These are phyloP conservation scores for Graphiopsis chlorocephala DNA, from an alignment of 2,329 filamentous ascomycete genomes.

Conservation along the genomic window DNA sequence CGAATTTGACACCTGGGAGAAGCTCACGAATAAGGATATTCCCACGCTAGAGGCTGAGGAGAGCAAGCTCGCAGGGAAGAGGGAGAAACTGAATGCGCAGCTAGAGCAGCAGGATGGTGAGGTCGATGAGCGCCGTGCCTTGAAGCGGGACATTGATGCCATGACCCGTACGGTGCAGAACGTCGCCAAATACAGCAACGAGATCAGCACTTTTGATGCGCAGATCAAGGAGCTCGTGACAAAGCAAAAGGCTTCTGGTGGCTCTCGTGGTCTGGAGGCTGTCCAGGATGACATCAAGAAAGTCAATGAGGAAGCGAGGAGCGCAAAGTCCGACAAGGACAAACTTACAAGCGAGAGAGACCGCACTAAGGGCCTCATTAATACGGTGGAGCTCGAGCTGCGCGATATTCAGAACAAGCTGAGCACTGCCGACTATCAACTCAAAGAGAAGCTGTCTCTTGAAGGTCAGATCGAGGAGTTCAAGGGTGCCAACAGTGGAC, in stretches of 20 bases:
- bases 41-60: slow-evolving; percentile 66
- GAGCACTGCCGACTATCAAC: slow-evolving; percentile 65
- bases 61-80: slow-evolving; percentile 46
- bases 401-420: slow-evolving; percentile 74
- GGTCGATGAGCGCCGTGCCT: slow-evolving; percentile 61
- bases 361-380: slow-evolving; percentile 65
- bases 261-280: slow-evolving; percentile 71
- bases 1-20: slow-evolving; percentile 71
- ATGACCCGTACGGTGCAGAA: slow-evolving; percentile 72
- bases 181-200: slow-evolving; percentile 69
- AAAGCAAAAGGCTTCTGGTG: slow-evolving; percentile 67
- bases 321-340: slow-evolving; percentile 60
- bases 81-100: slow-evolving; percentile 38
- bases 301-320: slow-evolving; percentile 65
- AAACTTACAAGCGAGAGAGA: slow-evolving; percentile 71
- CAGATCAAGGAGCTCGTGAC: slow-evolving; percentile 74
- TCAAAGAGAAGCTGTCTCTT: slow-evolving; percentile 77
- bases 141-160: slow-evolving; percentile 70
- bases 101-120: slow-evolving; percentile 64
- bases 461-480: slow-evolving; percentile 69
- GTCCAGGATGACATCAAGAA: slow-evolving; percentile 73
- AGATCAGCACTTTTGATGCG: slow-evolving; percentile 67
- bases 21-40: slow-evolving; percentile 66
- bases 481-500: slow-evolving; percentile 64
- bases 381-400: slow-evolving; percentile 68